Conservation (phyloP, 179 eudicot genomes). For the Spinacia oleracea region DNA sequence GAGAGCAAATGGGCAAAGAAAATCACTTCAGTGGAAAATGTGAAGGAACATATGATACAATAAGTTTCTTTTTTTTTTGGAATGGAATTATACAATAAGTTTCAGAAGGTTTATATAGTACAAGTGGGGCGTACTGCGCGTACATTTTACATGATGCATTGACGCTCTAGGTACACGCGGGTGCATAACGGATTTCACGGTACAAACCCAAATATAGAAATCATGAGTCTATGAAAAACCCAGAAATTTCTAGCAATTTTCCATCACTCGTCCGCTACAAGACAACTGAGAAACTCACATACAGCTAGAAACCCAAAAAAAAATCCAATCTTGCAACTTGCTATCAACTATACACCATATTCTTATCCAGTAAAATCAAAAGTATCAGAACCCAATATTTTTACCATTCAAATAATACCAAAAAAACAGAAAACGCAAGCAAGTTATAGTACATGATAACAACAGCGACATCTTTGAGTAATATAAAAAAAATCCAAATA, state of each 20-base stretch:
- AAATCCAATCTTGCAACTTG: constrained; percentile 30
- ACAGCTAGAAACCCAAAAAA: constrained; percentile 13
- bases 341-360: constrained; percentile 31
- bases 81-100: constrained; percentile 5
- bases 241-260: constrained; percentile 37
- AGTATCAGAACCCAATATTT: constrained; percentile 16
- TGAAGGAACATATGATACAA: constrained; percentile 11
- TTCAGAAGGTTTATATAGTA: constrained; percentile 13
- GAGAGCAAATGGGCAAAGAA: not conserved
- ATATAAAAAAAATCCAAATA: not conserved
- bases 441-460: constrained; percentile 3
- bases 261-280: constrained; percentile 20
- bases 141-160: too few species aligned
- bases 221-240: constrained; percentile 17
- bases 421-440: not conserved
- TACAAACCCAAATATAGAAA: constrained; percentile 1
- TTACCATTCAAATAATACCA: not conserved
- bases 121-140: too few species aligned
- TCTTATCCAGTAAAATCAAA: constrained; percentile 31
- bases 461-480: constrained; percentile 21
- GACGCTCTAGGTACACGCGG: too few species aligned
- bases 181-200: too few species aligned
- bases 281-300: constrained; percentile 30
- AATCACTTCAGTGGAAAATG: constrained; percentile 10
- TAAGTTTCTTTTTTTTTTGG: not conserved